Evolutionary conservation across 2,329 filamentous ascomycete species (phyloP), one percentile per base, ranked within the genome.

Genomic region (Cadophora luteo-olivacea): DNA sequence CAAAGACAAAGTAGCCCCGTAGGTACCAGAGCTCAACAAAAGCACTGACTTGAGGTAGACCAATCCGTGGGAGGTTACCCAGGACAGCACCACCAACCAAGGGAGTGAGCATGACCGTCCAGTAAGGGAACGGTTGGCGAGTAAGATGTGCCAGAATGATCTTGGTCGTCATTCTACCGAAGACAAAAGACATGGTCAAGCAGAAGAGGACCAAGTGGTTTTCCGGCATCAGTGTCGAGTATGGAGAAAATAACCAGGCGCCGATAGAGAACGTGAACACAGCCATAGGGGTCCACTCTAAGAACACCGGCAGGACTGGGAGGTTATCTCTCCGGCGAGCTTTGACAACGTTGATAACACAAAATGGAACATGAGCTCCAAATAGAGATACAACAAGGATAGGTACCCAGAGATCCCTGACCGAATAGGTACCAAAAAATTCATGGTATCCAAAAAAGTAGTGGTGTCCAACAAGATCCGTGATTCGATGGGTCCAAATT

Each of bases 141-240:
- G 96, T 96, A 63, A 99, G 85, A 80, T 99, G 96, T 2, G 96
- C 95, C 22, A 99, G 89, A 78, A 99, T 99, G 81, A 98, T 98
- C 84, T 98, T 99, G 49, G 96, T 99, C 0, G 96, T 98, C 91
- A 99, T 94, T 74, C 96, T 91, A 45, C 96, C 96, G 80, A 99
- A 98, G 68, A 97, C 96, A 76, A 98, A 94, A n/a, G 93, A 92
- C 85, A 98, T 92, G 69, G 93, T 97, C 69, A 97, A 82, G 83
- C 94, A 97, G 80, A 97, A 97, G 58, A 98, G 87, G 12, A 97
- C 89, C 1, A 99, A 87, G 77, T 96, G 92, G 82, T 98, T 97
- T 69, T 97, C 89, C 45, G 83, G 81, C 77, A 97, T 86, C 48
- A 99, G 82, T 12, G 87, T 90, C 68, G 94, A 97, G 83, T 97